phyloP scores from a whole-genome alignment of 768 basidiomycete genomes.

The Kwoniella bestiolae region DNA sequence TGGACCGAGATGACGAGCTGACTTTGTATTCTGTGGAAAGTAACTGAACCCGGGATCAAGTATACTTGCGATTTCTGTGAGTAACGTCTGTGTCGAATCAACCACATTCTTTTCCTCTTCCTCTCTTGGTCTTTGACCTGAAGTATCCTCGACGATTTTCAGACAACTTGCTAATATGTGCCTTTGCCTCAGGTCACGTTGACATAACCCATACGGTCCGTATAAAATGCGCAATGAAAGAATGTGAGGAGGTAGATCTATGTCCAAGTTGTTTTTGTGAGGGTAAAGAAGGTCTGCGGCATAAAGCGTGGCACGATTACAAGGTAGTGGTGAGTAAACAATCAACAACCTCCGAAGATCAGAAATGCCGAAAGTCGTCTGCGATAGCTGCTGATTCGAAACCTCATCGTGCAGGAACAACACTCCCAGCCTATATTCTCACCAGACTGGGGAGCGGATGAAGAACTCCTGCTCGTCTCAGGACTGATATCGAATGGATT shows the following conservation, averaged over 20 bases:
- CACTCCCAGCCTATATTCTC: conserved; percentile 96
- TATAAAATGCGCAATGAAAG: conserved; percentile 82
- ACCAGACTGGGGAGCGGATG: conserved; percentile 96
- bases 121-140: neutral
- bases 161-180: neutral
- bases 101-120: neutral
- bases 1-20: neutral
- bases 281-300: conserved; percentile 84
- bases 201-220: conserved; percentile 96
- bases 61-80: conserved; percentile 56
- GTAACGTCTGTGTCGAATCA: conserved; percentile 4
- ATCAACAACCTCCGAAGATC: too few relatives aligned
- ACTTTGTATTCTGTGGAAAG: conserved; percentile 19
- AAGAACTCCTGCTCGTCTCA: conserved; percentile 89
- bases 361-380: too few relatives aligned
- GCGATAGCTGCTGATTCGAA: neutral
- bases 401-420: conserved; percentile 68
- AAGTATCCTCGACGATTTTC: neutral
- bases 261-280: conserved; percentile 91
- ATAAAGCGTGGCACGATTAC: conserved; percentile 85
- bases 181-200: conserved; percentile 61
- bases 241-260: conserved; percentile 80
- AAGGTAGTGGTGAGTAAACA: conserved; percentile 74
- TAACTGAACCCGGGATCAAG: conserved; percentile 55
- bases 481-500: conserved; percentile 84